Evolutionary conservation across 2,329 filamentous ascomycete species (phyloP).

Genomic region (Juglanconis juglandina): DNA sequence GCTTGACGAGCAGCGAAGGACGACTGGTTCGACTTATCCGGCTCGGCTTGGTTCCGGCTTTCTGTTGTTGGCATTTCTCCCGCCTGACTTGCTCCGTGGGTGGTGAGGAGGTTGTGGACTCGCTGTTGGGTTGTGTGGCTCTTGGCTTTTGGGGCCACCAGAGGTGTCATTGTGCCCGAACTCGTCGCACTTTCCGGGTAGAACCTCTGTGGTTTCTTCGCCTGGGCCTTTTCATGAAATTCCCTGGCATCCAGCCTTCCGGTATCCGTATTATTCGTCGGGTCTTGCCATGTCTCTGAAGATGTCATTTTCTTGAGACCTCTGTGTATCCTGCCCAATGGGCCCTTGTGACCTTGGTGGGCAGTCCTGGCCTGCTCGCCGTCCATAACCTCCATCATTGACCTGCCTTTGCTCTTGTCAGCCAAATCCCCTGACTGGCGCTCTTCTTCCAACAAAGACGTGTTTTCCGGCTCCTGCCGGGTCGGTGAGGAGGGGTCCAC

Average conservation of each 20-base stretch:
- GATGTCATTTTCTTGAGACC: conserved; percentile 14
- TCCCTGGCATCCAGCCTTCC: conserved; percentile 6
- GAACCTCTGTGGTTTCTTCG: conserved; percentile 14
- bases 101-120: conserved; percentile 2
- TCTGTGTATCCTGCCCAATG: conserved; percentile 15
- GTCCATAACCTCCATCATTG: background rate
- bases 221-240: conserved; percentile 10
- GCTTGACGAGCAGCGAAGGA: background rate
- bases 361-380: background rate
- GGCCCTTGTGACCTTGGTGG: background rate
- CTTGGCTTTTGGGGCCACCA: background rate
- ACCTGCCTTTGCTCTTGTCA: background rate
- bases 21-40: background rate
- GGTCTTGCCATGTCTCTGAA: conserved; percentile 3
- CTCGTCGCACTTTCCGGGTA: conserved; percentile 1
- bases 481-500: conserved; percentile 8
- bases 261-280: background rate
- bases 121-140: background rate
- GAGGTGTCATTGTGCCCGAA: background rate
- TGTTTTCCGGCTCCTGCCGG: conserved; percentile 5
- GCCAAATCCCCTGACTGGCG: background rate
- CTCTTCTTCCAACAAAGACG: conserved; percentile 2
- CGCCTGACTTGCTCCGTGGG: background rate
- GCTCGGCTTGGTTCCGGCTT: background rate
- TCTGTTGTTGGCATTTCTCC: background rate